Percentiles rank a stretch among this genome's conserved stretches.
phyloP scores from a whole-genome alignment of 192 early-diverging fungal genomes.

The Coemansia sp. region DNA sequence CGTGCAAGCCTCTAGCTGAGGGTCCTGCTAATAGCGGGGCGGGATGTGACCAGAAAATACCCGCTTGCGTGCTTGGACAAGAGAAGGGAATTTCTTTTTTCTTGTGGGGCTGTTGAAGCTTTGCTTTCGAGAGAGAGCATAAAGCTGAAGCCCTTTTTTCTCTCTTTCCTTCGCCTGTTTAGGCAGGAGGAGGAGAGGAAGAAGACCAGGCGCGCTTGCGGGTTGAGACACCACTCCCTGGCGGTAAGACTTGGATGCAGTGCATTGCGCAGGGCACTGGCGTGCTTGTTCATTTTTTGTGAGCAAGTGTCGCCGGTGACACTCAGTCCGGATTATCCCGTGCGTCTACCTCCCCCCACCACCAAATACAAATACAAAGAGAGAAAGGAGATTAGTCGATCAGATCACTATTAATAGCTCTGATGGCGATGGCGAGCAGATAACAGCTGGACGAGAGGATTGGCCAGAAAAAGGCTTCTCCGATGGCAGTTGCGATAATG shows the following conservation, averaged over 20 bases:
- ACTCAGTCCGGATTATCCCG: conserved; percentile 52
- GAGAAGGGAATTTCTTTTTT: not conserved
- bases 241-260: conserved; percentile 44
- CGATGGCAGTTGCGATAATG: not conserved
- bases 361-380: not conserved
- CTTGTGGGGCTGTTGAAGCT: conserved; percentile 12
- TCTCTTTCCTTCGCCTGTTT: not conserved
- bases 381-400: conserved; percentile 1
- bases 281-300: not conserved
- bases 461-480: not conserved
- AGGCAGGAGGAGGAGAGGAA: not conserved
- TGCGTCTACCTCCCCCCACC: conserved; percentile 33
- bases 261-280: conserved; percentile 53
- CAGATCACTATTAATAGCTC: conserved; percentile 2
- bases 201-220: not conserved
- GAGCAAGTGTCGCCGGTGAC: conserved; percentile 22
- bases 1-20: conserved; percentile 40
- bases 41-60: conserved; percentile 49
- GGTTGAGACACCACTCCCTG: conserved; percentile 42
- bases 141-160: conserved; percentile 15
- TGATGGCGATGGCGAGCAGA: not conserved
- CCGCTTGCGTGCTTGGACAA: not conserved
- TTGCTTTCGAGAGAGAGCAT: not conserved
- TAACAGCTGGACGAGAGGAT: not conserved
- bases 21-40: conserved; percentile 52